These are phyloP conservation scores for Epichloe scottii DNA, from an alignment of 2,329 filamentous ascomycete genomes.

Conservation along the genomic window DNA sequence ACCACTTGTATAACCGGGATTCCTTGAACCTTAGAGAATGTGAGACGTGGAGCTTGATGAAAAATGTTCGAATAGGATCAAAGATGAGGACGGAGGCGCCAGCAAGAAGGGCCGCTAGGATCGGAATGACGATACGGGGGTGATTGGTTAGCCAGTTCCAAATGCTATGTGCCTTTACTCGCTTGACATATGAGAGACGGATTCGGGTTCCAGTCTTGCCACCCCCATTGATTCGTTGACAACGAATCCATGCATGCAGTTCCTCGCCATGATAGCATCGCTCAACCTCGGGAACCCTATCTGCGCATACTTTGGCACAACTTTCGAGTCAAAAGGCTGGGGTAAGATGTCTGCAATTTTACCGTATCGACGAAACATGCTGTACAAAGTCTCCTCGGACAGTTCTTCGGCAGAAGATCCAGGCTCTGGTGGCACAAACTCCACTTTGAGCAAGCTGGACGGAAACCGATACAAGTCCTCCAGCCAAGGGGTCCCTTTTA, in stretches of 20 bases:
- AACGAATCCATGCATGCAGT: conserved; percentile 78
- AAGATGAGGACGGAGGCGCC: conserved; percentile 79
- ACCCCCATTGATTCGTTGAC: conserved; percentile 59
- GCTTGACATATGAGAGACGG: conserved; percentile 72
- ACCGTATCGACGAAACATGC: conserved; percentile 77
- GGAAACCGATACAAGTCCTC: conserved; percentile 84
- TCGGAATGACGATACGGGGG: conserved; percentile 75
- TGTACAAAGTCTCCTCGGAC: conserved; percentile 77
- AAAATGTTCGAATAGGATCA: conserved; percentile 87
- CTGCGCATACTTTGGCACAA: conserved; percentile 66
- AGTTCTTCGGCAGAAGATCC: conserved; percentile 65
- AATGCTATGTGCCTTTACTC: conserved; percentile 63
- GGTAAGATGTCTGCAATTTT: conserved; percentile 77
- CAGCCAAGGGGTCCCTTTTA: conserved; percentile 81
- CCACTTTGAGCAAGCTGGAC: conserved; percentile 61
- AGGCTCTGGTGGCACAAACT: conserved; percentile 65
- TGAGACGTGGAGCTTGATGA: conserved; percentile 79
- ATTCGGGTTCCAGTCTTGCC: conserved; percentile 66
- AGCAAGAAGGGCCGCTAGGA: conserved; percentile 68
- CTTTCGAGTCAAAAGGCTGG: conserved; percentile 77
- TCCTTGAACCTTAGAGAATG: conserved; percentile 62
- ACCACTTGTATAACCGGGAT: conserved; percentile 65
- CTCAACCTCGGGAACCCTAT: conserved; percentile 63
- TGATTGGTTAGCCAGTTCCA: conserved; percentile 82
- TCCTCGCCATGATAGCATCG: conserved; percentile 77